These are phyloP conservation scores for Lignosus rhinocerotis DNA, from an alignment of 1,284 basidiomycete genomes.

Conservation along the genomic window DNA sequence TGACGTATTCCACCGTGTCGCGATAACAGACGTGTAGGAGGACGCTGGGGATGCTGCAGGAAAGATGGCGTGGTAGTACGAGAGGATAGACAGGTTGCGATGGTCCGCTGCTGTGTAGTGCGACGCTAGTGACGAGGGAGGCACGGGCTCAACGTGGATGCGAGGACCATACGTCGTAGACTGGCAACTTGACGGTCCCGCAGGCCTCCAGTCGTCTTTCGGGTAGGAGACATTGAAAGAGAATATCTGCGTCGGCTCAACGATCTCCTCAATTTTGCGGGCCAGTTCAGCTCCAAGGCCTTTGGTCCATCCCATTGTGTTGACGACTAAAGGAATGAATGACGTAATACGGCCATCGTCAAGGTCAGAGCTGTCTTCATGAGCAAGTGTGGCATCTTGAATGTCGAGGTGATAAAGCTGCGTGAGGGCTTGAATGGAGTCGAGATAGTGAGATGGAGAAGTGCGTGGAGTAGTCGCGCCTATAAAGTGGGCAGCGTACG, in stretches of 20 bases:
- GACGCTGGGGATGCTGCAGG: conserved; percentile 27
- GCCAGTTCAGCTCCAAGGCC: conserved; percentile 89
- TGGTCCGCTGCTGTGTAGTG: conserved; percentile 75
- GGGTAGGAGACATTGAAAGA: conserved; percentile 42
- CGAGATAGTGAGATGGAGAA: conserved; percentile 80
- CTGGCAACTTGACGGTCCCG: neutral
- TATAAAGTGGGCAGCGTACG: conserved; percentile 80
- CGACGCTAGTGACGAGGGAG: conserved; percentile 34
- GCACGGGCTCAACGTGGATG: conserved; percentile 34
- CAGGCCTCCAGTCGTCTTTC: conserved; percentile 18
- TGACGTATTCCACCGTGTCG: conserved; percentile 65
- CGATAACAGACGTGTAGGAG: conserved; percentile 35
- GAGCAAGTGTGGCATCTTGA: conserved; percentile 46
- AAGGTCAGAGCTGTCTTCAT: conserved; percentile 26
- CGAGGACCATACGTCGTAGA: neutral
- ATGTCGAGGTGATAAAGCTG: conserved; percentile 74
- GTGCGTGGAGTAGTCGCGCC: conserved; percentile 80
- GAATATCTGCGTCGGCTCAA: conserved; percentile 69
- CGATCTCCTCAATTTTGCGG: conserved; percentile 64
- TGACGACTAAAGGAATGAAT: conserved; percentile 84
- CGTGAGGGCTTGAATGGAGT: conserved; percentile 67
- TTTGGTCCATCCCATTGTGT: conserved; percentile 97
- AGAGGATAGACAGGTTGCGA: conserved; percentile 71
- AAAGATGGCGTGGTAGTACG: conserved; percentile 79
- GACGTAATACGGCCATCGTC: conserved; percentile 48